These are phyloP conservation scores for Fusarium duplospermum DNA, from an alignment of 2,329 filamentous ascomycete genomes.

Conservation along the genomic window DNA sequence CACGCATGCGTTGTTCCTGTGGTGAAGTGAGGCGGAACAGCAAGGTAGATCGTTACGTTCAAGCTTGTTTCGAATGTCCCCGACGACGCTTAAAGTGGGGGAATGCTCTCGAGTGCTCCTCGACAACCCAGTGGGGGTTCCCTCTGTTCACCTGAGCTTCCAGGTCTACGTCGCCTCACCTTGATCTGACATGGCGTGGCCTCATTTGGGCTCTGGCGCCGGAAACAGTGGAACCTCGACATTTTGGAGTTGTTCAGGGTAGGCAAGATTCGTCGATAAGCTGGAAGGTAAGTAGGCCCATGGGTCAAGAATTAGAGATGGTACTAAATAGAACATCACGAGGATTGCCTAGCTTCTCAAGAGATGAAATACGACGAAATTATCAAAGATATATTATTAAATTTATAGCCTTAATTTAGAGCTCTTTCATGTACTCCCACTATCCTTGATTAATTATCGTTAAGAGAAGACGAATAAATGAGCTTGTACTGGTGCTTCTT, in stretches of 20 bases:
- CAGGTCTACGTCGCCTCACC: constrained; percentile 3
- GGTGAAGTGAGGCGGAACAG: constrained; percentile 11
- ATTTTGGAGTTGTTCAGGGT: background rate
- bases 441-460: background rate
- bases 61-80: background rate
- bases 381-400: background rate
- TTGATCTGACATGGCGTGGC: constrained; percentile 6
- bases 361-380: background rate
- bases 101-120: background rate
- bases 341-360: background rate
- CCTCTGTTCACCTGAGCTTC: background rate
- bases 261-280: background rate
- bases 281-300: background rate
- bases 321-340: background rate
- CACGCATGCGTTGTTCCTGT: constrained; percentile 2
- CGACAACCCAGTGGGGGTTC: constrained; percentile 13
- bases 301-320: background rate
- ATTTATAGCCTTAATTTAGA: background rate
- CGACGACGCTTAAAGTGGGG: constrained; percentile 2
- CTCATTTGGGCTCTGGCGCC: background rate
- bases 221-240: background rate
- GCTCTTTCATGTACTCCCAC: background rate
- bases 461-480: background rate
- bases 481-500: background rate
- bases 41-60: background rate